Base-by-base conservation (phyloP, 2,329 filamentous ascomycete species). In the Aspergillus sp. region DNA sequence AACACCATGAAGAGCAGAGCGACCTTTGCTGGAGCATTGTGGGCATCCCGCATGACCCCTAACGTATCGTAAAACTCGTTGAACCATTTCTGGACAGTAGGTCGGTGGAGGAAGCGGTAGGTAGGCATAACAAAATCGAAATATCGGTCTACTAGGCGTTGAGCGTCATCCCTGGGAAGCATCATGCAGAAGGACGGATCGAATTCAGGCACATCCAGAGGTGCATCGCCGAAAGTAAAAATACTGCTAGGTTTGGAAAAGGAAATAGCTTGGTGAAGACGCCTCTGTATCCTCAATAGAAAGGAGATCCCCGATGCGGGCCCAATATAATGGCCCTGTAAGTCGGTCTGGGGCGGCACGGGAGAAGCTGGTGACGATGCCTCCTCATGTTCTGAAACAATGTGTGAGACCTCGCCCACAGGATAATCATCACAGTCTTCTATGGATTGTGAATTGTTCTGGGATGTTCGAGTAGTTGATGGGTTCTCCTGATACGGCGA, bases 51-150 rank as follows among this genome's bases (percentile, higher is more conserved):
- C 71, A 76, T 75, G 14, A 68, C 63, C 11, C 74, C 74, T 38
- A 71, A 64, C 16, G 69, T 75, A 17, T 74, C 70, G 52, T 80
- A 80, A 38, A 79, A 75, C 20, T 77, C 73, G 10, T 70, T 66
- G 10, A 81, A 69, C 70, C 71, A 76, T 33, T 60, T 58, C 49
- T 75, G 64, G n/a, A 76, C 60, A 0, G 71, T 76, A 3, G 68
- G 71, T 8, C 68, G 65, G 55, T 79, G 75, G 17, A 78, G 60
- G 52, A 77, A 78, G 1, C 75, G 70, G 53, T 78, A 70, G 0
- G 74, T 77, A 2, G 75, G 70, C 58, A 74, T 71, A 4, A 71
- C 68, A 51, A 76, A 73, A 50, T 77, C 74, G 53, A 77, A 76
- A 53, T 78, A 78, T 40, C 65, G 58, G 16, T 65, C 56, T 3